phyloP scores from a whole-genome alignment of 2,329 filamentous ascomycete genomes.

The Aspergillus sp. region DNA sequence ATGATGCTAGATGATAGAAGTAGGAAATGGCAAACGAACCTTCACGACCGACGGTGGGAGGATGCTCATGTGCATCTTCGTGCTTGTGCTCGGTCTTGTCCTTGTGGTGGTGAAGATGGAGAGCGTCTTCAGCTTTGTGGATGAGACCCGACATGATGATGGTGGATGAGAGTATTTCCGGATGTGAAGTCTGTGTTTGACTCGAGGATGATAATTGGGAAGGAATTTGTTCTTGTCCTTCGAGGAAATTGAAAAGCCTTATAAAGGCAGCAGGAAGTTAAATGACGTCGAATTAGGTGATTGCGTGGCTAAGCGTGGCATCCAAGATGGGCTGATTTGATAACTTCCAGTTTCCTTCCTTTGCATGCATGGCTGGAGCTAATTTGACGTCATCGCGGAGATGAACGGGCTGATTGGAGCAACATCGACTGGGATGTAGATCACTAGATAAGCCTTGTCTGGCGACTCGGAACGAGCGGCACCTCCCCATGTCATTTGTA shows the following conservation, averaged over 20 bases:
- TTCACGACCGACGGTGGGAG: not conserved
- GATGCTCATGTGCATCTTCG: not conserved
- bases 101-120: constrained; percentile 1
- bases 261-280: not conserved
- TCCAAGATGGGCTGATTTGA: not conserved
- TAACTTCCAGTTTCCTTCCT: not conserved
- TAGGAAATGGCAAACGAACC: not conserved
- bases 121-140: constrained; percentile 5
- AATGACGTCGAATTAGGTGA: not conserved
- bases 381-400: constrained; percentile 5
- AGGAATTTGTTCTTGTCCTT: fast-evolving
- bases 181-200: not conserved
- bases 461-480: too few species aligned
- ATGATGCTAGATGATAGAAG: not conserved
- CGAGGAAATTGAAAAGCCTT: not conserved
- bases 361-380: not conserved
- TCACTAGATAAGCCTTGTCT: too few species aligned
- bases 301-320: not conserved
- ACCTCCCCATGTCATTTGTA: too few species aligned
- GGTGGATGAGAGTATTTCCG: not conserved
- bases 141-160: not conserved
- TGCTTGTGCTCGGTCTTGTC: not conserved
- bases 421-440: too few species aligned
- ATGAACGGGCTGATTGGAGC: not conserved
- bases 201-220: not conserved